Percentiles rank a stretch among this genome's conserved stretches.
These are phyloP conservation scores for Penicillium psychrosexuale DNA, from an alignment of 2,329 filamentous ascomycete genomes.

Conservation along the genomic window DNA sequence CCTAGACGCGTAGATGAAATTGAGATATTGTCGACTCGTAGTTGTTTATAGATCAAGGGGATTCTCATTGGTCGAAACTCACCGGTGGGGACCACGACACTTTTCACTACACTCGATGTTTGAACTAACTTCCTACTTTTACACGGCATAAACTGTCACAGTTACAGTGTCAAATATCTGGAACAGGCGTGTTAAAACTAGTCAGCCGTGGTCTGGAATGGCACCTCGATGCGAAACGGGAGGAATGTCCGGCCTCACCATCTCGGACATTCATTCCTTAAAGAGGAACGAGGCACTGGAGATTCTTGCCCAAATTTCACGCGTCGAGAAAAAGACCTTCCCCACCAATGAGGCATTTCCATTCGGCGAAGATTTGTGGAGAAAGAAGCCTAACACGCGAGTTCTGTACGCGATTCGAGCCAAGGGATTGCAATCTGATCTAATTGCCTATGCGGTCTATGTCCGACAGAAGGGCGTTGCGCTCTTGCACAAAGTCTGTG, in stretches of 20 bases:
- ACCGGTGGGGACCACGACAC: constrained; percentile 1
- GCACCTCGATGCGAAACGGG: constrained; percentile 15
- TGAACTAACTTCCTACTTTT: background rate
- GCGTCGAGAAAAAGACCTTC: constrained; percentile 51
- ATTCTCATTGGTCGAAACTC: background rate
- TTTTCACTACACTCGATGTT: background rate
- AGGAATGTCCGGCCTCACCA: constrained; percentile 14
- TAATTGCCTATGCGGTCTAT: constrained; percentile 50
- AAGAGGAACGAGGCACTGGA: constrained; percentile 34
- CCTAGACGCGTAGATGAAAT: background rate
- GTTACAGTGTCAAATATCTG: background rate
- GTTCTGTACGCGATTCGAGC: constrained; percentile 37
- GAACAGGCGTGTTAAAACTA: background rate
- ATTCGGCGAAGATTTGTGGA: constrained; percentile 47
- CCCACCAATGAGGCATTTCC: constrained; percentile 51
- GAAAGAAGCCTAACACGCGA: constrained; percentile 49
- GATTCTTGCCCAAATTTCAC: constrained; percentile 36
- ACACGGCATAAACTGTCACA: background rate
- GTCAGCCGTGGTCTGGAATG: constrained; percentile 21
- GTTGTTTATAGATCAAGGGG: background rate
- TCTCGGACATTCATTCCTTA: constrained; percentile 41
- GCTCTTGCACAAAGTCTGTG: constrained; percentile 54
- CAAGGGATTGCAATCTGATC: constrained; percentile 14
- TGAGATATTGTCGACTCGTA: background rate
- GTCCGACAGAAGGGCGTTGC: constrained; percentile 45